phyloP scores from a whole-genome alignment of 306 rosid genomes.

The Fragaria ananassa region DNA sequence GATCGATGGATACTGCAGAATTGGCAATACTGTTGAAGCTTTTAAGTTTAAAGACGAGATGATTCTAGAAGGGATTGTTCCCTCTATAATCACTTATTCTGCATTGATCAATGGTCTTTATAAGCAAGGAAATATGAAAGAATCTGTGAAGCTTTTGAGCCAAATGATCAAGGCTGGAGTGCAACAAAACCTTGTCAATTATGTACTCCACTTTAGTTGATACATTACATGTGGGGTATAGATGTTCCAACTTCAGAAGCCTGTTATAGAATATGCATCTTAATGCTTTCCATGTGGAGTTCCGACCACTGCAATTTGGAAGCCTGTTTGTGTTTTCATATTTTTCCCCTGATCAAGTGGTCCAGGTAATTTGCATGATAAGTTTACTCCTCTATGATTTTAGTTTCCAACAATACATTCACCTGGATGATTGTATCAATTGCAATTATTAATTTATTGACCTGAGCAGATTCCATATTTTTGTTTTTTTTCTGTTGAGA shows the following conservation, averaged over 20 bases:
- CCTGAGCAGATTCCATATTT: background rate
- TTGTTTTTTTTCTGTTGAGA: background rate
- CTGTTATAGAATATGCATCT: background rate
- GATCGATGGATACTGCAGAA: constrained; percentile 50
- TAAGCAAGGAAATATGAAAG: constrained; percentile 29
- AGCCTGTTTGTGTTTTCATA: background rate
- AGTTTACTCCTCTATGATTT: background rate
- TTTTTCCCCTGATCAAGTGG: background rate
- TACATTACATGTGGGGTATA: constrained; percentile 14
- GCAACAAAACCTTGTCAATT: constrained; percentile 20
- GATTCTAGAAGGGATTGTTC: constrained; percentile 53
- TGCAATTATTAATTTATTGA: background rate
- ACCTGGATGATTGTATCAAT: background rate
- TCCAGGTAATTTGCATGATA: constrained; percentile 14
- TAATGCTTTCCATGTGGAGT: background rate
- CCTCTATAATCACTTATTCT: constrained; percentile 34
- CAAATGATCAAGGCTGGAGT: constrained; percentile 33
- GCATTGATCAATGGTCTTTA: constrained; percentile 39
- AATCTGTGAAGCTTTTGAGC: constrained; percentile 26
- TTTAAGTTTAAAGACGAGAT: constrained; percentile 60
- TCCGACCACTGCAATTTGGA: background rate
- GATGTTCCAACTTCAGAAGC: constrained; percentile 1
- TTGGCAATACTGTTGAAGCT: constrained; percentile 64
- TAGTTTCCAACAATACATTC: background rate
- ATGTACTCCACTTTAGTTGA: constrained; percentile 20